Conservation (phyloP, 192 early-diverging fungal genomes). For the Lunasporangiospora selenospora region DNA sequence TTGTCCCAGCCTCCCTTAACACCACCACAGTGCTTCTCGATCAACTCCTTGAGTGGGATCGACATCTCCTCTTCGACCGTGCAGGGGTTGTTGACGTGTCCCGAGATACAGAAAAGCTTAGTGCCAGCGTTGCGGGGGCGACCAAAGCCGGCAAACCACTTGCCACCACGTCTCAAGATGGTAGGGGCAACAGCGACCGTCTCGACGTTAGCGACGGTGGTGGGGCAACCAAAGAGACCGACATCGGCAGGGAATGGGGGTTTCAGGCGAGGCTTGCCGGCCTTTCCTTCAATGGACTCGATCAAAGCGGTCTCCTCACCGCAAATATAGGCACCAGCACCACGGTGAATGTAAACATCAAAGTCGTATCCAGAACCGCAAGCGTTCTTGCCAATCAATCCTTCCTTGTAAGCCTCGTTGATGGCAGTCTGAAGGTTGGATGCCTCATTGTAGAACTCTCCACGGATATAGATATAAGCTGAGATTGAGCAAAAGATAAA, state of each 20-base stretch:
- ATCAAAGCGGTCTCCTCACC: constrained; percentile 94
- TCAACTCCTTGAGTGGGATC: constrained; percentile 92
- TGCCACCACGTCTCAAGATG: constrained; percentile 80
- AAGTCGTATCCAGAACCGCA: constrained; percentile 97
- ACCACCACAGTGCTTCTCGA: constrained; percentile 96
- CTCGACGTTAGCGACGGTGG: constrained; percentile 99
- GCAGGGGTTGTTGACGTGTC: constrained; percentile 98
- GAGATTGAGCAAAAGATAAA: background rate
- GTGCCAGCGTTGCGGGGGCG: constrained; percentile 94
- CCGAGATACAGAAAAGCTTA: constrained; percentile 97
- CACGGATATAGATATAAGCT: constrained; percentile 98
- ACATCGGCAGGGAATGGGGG: constrained; percentile 99
- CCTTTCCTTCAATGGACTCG: constrained; percentile 94
- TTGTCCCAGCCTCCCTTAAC: constrained; percentile 99
- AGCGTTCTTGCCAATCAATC: constrained; percentile 98
- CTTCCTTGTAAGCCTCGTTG: constrained; percentile 96
- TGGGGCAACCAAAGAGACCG: constrained; percentile 98
- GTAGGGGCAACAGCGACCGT: constrained; percentile 98
- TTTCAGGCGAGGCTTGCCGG: constrained; percentile 98
- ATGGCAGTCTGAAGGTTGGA: constrained; percentile 93
- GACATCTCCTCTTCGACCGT: constrained; percentile 99
- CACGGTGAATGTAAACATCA: constrained; percentile 97
- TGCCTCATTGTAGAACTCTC: constrained; percentile 97
- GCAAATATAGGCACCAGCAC: constrained; percentile 98
- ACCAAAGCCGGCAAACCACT: constrained; percentile 95